Conservation (phyloP, 1,139 yeast genomes). For the Hemisphaericaspora lyxosophila region DNA sequence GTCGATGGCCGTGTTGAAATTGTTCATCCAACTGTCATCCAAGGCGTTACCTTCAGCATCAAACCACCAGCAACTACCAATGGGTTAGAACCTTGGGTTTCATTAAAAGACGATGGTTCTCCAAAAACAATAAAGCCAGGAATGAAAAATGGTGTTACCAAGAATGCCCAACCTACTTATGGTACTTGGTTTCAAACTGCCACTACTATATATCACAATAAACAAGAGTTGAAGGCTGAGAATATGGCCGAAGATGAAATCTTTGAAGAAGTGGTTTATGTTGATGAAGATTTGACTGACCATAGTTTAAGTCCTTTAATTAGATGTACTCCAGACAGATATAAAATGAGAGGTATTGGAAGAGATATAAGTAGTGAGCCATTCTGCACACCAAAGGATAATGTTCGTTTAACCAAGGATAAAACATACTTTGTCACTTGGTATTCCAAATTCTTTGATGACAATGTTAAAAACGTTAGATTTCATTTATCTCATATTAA, state of each 20-base stretch:
- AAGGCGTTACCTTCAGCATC: conserved; percentile 76
- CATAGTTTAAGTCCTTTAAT: conserved; percentile 71
- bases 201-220: conserved; percentile 53
- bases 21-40: conserved; percentile 79
- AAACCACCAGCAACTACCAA: conserved; percentile 67
- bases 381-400: conserved; percentile 77
- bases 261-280: conserved; percentile 51
- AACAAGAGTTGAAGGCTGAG: conserved; percentile 66
- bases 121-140: conserved; percentile 80
- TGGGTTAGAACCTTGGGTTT: conserved; percentile 79
- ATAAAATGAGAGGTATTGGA: conserved; percentile 62
- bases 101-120: conserved; percentile 72
- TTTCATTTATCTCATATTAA: conserved; percentile 66
- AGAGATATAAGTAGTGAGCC: conserved; percentile 63
- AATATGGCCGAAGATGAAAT: conserved; percentile 62
- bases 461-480: conserved; percentile 56
- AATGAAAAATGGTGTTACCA: conserved; percentile 66
- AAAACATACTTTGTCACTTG: conserved; percentile 75
- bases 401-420: conserved; percentile 53
- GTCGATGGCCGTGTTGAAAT: conserved; percentile 59
- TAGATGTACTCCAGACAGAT: conserved; percentile 80
- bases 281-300: conserved; percentile 69
- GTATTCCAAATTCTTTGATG: conserved; percentile 63
- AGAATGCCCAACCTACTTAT: conserved; percentile 68
- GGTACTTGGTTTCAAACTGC: conserved; percentile 76